A percentile compares a stretch with the other conserved stretches of the same genome.
Conservation (phyloP, 176 grass and related monocot species). For the Microstegium vimineum region DNA sequence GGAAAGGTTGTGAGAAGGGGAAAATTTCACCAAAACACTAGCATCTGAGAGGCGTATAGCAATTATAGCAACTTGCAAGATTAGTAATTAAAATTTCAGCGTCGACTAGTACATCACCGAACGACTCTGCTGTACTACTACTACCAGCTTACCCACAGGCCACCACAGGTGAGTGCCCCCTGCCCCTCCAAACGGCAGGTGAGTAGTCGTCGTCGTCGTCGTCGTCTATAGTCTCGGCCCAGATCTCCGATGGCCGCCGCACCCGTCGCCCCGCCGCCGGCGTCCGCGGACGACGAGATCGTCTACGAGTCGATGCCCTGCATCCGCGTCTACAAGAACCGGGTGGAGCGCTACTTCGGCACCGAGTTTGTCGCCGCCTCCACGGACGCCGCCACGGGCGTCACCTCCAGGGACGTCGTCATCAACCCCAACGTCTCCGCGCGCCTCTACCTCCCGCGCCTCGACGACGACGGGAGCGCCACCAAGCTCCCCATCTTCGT, state of each 20-base stretch:
- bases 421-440: slow-evolving; percentile 48
- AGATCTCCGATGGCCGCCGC: slow-evolving; percentile 45
- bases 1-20: background rate
- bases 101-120: background rate
- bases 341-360: slow-evolving; percentile 56
- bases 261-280: slow-evolving; percentile 10
- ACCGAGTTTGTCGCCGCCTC: slow-evolving; percentile 45
- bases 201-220: too few relatives aligned
- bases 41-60: background rate
- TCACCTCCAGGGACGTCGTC: slow-evolving; percentile 46
- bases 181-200: too few relatives aligned
- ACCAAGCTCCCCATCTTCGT: slow-evolving; percentile 50
- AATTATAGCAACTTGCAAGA: background rate
- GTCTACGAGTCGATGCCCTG: slow-evolving; percentile 47
- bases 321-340: slow-evolving; percentile 57
- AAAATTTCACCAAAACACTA: background rate
- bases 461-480: background rate
- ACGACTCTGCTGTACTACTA: too few relatives aligned
- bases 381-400: slow-evolving; percentile 38
- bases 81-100: background rate
- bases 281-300: slow-evolving; percentile 50
- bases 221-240: too few relatives aligned
- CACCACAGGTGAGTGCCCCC: too few relatives aligned
- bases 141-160: background rate
- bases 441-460: slow-evolving; percentile 53